Conservation (phyloP, 306 rosid genomes). For the Hippophae rhamnoides region DNA sequence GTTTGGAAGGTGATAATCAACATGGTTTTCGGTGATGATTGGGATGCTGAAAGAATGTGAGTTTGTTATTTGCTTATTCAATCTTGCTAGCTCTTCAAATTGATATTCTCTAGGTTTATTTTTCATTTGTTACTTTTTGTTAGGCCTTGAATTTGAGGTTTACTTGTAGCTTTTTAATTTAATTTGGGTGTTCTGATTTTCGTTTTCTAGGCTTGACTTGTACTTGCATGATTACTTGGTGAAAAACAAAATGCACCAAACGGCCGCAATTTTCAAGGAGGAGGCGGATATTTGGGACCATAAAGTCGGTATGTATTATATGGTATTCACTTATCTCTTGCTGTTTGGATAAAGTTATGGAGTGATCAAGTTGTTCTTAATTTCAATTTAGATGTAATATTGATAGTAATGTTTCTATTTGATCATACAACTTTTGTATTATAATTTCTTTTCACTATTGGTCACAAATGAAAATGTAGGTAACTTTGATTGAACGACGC, state of each 20-base stretch:
- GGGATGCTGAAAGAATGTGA: too few relatives aligned
- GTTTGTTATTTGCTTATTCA: too few relatives aligned
- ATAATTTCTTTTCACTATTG: too few relatives aligned
- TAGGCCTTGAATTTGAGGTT: background rate
- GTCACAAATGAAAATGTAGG: too few relatives aligned
- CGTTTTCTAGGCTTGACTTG: constrained; percentile 23
- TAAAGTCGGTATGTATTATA: constrained; percentile 17
- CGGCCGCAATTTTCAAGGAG: constrained; percentile 35
- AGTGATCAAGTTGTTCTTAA: background rate
- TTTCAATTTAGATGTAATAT: background rate
- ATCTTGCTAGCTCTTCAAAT: too few relatives aligned
- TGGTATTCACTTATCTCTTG: background rate
- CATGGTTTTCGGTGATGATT: too few relatives aligned
- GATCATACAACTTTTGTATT: too few relatives aligned
- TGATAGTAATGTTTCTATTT: too few relatives aligned
- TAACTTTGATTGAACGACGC: too few relatives aligned
- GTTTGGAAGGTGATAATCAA: too few relatives aligned
- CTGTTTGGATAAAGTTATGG: background rate
- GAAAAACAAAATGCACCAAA: constrained; percentile 26
- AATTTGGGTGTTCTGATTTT: background rate
- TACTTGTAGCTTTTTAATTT: background rate
- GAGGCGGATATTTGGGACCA: constrained; percentile 20
- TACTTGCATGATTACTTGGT: constrained; percentile 44
- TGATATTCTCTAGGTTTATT: background rate
- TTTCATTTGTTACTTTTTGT: background rate